Percentiles rank a stretch among this genome's conserved stretches.
Evolutionary conservation across 148 eudicot species (phyloP).

Genomic region (Suaeda aralocaspica): DNA sequence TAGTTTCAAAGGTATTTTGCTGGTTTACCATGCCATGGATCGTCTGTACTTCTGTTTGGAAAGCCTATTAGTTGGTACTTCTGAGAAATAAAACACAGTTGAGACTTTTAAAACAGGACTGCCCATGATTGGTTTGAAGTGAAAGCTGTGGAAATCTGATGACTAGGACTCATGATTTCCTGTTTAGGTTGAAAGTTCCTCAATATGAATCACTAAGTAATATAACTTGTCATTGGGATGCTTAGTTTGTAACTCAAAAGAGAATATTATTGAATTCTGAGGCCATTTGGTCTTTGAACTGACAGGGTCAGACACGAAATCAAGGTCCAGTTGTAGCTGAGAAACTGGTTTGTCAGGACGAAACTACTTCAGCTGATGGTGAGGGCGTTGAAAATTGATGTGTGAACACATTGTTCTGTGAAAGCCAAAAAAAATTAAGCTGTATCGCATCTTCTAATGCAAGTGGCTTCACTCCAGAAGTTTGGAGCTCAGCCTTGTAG

Average conservation of each 20-base stretch:
- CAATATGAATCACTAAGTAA: too few relatives aligned
- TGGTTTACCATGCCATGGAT: too few relatives aligned
- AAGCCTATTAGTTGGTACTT: too few relatives aligned
- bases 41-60: too few relatives aligned
- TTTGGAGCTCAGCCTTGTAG: conserved; percentile 19
- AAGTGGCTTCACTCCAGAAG: conserved; percentile 18
- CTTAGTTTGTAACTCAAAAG: not conserved
- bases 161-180: not conserved
- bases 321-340: conserved; percentile 30
- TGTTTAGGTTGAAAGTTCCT: too few relatives aligned
- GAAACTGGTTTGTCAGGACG: conserved; percentile 32
- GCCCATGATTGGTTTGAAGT: too few relatives aligned
- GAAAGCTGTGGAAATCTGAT: not conserved
- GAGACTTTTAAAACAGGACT: too few relatives aligned
- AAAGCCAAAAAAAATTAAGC: conserved; percentile 7
- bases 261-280: not conserved
- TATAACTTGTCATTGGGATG: not conserved
- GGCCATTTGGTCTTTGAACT: conserved; percentile 3
- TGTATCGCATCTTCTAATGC: not conserved
- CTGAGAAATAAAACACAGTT: too few relatives aligned
- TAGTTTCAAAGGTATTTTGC: too few relatives aligned
- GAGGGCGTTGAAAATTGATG: conserved; percentile 19
- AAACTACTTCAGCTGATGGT: conserved; percentile 36
- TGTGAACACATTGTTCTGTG: not conserved
- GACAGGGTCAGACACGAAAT: conserved; percentile 39